Evolutionary conservation across 2,329 filamentous ascomycete genomes (phyloP).

Genomic region (Ascochyta clinopodiicola): DNA sequence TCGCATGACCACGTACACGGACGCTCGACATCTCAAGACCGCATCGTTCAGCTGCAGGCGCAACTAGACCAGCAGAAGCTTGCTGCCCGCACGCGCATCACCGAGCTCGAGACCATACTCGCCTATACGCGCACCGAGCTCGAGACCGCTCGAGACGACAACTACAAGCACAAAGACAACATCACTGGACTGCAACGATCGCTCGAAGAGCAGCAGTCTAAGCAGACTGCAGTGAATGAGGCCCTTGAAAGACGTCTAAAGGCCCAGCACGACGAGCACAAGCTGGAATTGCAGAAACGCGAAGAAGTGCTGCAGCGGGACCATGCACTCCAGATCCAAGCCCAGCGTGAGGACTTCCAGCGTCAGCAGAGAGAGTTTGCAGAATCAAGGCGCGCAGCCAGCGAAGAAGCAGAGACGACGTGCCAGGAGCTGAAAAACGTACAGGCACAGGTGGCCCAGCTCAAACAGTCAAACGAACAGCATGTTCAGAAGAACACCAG

Average conservation of each 20-base stretch:
- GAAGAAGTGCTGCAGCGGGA: slow-evolving; percentile 33
- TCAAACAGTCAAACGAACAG: slow-evolving; percentile 20
- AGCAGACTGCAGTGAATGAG: slow-evolving; percentile 14
- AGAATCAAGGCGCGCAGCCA: slow-evolving; percentile 24
- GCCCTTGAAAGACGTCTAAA: slow-evolving; percentile 23
- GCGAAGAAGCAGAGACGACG: slow-evolving; percentile 20
- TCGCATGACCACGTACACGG: slow-evolving; percentile 9
- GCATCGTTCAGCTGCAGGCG: slow-evolving; percentile 34
- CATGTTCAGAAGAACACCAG: not conserved
- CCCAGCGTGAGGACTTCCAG: slow-evolving; percentile 35
- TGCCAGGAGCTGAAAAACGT: slow-evolving; percentile 21
- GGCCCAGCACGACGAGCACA: slow-evolving; percentile 30
- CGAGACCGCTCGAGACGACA: slow-evolving; percentile 35
- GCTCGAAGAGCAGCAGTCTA: slow-evolving; percentile 21
- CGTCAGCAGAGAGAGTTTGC: slow-evolving; percentile 24
- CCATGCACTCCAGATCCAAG: slow-evolving; percentile 27
- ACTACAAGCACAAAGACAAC: slow-evolving; percentile 40
- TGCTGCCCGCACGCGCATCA: slow-evolving; percentile 39
- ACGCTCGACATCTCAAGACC: not conserved
- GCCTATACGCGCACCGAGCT: slow-evolving; percentile 44
- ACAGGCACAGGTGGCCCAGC: slow-evolving; percentile 23
- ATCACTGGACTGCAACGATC: slow-evolving; percentile 25
- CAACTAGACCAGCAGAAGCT: slow-evolving; percentile 38
- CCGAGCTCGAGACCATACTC: slow-evolving; percentile 44
- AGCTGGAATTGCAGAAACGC: slow-evolving; percentile 33